phyloP scores from a whole-genome alignment of 208 protist species.

The Borovskyia barvae region DNA sequence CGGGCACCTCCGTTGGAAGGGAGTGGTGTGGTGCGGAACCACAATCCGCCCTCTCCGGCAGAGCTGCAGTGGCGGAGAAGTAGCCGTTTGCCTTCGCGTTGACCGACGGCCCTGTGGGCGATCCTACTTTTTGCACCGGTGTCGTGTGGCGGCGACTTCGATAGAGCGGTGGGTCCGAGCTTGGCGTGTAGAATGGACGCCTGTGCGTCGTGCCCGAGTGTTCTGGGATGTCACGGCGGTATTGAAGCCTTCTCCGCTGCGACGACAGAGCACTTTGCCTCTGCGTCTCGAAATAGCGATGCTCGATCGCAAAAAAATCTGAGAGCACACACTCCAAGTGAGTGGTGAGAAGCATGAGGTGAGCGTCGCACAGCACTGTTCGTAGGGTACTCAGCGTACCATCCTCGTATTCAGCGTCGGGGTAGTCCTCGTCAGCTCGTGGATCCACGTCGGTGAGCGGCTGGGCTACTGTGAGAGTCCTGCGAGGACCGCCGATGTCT shows the following conservation, averaged over 20 bases:
- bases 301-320: slow-evolving; percentile 80
- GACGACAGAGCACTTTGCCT: slow-evolving; percentile 16
- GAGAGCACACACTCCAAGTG: slow-evolving; percentile 73
- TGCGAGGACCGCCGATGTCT: background rate
- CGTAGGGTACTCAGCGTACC: slow-evolving; percentile 45
- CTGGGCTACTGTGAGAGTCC: background rate
- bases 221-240: too few species aligned
- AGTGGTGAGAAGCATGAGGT: slow-evolving; percentile 66
- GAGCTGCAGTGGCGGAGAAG: background rate
- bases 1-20: too few species aligned
- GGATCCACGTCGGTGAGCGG: slow-evolving; percentile 7
- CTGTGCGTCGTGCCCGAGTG: too few species aligned
- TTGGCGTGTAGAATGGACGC: too few species aligned
- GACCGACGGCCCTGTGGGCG: too few species aligned
- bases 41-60: too few species aligned
- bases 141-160: too few species aligned
- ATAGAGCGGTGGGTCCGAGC: too few species aligned
- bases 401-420: slow-evolving; percentile 46
- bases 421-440: slow-evolving; percentile 11
- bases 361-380: slow-evolving; percentile 40
- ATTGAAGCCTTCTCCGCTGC: slow-evolving; percentile 23
- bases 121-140: too few species aligned
- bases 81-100: background rate
- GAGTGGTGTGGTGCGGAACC: too few species aligned
- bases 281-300: slow-evolving; percentile 34